Percentiles rank a stretch among this genome's conserved stretches.
Evolutionary conservation across 2,329 filamentous ascomycete species (phyloP).

Genomic region (Albifimbria verrucaria): DNA sequence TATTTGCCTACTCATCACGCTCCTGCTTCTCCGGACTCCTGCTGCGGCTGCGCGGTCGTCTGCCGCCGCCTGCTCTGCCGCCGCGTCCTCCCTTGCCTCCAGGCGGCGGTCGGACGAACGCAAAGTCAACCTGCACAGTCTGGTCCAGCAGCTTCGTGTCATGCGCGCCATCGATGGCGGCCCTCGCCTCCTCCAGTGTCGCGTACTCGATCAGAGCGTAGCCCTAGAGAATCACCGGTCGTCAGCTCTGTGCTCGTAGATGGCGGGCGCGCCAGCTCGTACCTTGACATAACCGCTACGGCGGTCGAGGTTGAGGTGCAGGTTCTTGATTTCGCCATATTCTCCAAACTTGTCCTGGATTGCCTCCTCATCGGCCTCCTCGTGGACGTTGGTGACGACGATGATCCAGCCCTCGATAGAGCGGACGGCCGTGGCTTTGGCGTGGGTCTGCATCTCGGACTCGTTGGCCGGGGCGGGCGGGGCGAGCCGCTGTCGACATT

Average conservation of each 20-base stretch:
- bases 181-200: slow-evolving; percentile 73
- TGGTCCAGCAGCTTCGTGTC: slow-evolving; percentile 76
- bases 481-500: slow-evolving; percentile 38
- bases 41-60: slow-evolving; percentile 46
- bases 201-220: slow-evolving; percentile 84
- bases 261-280: slow-evolving; percentile 7
- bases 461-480: slow-evolving; percentile 45
- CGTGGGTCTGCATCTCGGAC: slow-evolving; percentile 67
- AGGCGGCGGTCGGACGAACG: slow-evolving; percentile 77
- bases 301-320: slow-evolving; percentile 79
- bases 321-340: slow-evolving; percentile 82
- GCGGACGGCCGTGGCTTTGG: slow-evolving; percentile 75
- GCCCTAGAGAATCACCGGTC: slow-evolving; percentile 47
- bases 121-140: slow-evolving; percentile 78
- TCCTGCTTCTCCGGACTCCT: slow-evolving; percentile 42
- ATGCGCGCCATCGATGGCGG: slow-evolving; percentile 79
- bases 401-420: slow-evolving; percentile 90
- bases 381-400: slow-evolving; percentile 82
- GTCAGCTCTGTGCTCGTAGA: neutral
- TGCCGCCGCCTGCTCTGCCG: slow-evolving; percentile 35
- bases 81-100: slow-evolving; percentile 36
- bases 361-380: slow-evolving; percentile 81
- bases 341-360: slow-evolving; percentile 79
- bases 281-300: slow-evolving; percentile 87
- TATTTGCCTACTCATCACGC: slow-evolving; percentile 20